phyloP scores from a whole-genome alignment of 2,329 filamentous ascomycete genomes.

The Hypoxylon sp. region DNA sequence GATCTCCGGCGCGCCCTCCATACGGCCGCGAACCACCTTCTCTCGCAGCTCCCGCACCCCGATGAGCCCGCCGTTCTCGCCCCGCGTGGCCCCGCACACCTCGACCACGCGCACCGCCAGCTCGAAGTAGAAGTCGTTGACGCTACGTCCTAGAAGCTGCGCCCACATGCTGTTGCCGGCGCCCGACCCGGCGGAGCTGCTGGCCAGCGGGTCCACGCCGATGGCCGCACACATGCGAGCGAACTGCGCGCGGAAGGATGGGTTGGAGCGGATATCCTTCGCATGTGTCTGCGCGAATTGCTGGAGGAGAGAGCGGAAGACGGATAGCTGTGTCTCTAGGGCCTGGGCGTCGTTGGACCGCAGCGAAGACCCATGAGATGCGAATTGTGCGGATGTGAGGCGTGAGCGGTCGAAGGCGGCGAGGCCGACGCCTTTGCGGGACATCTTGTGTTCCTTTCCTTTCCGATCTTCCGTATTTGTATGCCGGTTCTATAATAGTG shows the following conservation, averaged over 20 bases:
- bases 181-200: constrained; percentile 62
- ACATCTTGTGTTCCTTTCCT: constrained; percentile 61
- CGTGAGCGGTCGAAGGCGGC: constrained; percentile 90
- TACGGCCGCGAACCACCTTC: constrained; percentile 78
- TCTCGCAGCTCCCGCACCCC: constrained; percentile 85
- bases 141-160: constrained; percentile 88
- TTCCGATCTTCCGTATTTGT: not conserved
- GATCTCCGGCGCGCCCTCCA: constrained; percentile 83
- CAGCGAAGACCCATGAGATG: constrained; percentile 89
- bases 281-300: constrained; percentile 96
- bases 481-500: no score
- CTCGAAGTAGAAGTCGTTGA: constrained; percentile 99
- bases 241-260: constrained; percentile 95
- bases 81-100: constrained; percentile 86
- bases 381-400: constrained; percentile 89
- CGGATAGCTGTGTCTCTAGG: constrained; percentile 91
- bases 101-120: constrained; percentile 96
- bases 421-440: constrained; percentile 88
- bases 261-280: constrained; percentile 95
- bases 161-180: constrained; percentile 85
- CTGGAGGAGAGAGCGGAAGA: constrained; percentile 95
- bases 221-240: constrained; percentile 98
- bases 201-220: constrained; percentile 90
- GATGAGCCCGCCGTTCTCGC: constrained; percentile 93
- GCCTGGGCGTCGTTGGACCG: constrained; percentile 87